phyloP scores from a whole-genome alignment of 768 basidiomycete genomes.

The Cubamyces lactineus region DNA sequence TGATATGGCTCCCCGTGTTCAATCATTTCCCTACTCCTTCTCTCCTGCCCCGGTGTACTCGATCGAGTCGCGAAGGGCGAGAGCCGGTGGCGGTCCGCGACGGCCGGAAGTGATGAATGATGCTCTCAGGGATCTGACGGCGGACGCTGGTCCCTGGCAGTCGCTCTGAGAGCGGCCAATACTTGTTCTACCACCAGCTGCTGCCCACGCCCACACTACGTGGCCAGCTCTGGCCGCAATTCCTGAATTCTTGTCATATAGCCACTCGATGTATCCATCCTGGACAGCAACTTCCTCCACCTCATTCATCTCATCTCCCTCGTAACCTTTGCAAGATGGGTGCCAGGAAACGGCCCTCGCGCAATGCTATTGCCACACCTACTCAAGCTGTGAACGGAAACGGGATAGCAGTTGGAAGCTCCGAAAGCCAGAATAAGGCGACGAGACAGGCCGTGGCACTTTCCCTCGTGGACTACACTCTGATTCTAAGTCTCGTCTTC shows the following conservation, averaged over 20 bases:
- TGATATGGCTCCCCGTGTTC: too few relatives aligned
- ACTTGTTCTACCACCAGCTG: not conserved
- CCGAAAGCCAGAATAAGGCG: not conserved
- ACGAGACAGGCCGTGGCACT: slow-evolving; percentile 27
- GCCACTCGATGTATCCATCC: not conserved
- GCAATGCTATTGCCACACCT: not conserved
- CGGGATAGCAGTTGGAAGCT: not conserved
- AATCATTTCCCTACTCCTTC: too few relatives aligned
- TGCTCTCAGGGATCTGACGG: not conserved
- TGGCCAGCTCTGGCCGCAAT: not conserved
- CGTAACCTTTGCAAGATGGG: not conserved
- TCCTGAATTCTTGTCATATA: not conserved
- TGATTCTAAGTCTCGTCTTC: slow-evolving; percentile 64
- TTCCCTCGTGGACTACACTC: slow-evolving; percentile 40
- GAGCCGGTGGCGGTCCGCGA: too few relatives aligned
- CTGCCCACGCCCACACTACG: not conserved
- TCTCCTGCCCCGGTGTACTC: too few relatives aligned
- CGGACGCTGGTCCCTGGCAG: not conserved
- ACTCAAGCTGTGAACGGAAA: not conserved
- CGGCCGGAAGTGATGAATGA: not conserved
- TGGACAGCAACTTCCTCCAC: not conserved
- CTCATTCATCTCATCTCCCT: not conserved
- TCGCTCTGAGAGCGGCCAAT: not conserved
- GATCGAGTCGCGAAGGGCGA: too few relatives aligned
- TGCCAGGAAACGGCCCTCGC: not conserved